These are phyloP conservation scores for Isoetes engelmannii DNA, from an alignment of 83 land plant species.

Conservation along the genomic window DNA sequence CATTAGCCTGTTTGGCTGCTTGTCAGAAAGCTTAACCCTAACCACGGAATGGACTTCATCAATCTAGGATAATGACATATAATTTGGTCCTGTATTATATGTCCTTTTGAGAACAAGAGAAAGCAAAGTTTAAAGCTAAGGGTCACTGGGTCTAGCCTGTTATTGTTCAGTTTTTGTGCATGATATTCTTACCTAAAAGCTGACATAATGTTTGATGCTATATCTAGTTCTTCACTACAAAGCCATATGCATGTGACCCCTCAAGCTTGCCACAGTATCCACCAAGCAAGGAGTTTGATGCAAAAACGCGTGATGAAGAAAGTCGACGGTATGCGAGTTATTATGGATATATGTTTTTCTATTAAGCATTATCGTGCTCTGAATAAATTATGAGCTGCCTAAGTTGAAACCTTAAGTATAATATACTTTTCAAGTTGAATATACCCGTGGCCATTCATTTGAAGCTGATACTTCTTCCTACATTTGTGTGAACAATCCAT, in stretches of 20 bases:
- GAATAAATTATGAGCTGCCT: neutral
- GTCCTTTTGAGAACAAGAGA: too few species aligned
- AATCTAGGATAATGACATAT: too few species aligned
- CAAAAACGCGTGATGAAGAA: slow-evolving; percentile 51
- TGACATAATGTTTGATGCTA: neutral
- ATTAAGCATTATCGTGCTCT: neutral
- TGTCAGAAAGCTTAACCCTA: neutral
- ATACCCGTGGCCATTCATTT: neutral
- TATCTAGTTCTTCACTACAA: slow-evolving; percentile 43
- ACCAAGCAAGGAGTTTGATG: slow-evolving; percentile 60
- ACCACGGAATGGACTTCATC: neutral
- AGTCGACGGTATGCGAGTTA: slow-evolving; percentile 33
- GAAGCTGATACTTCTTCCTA: neutral
- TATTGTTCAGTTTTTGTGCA: neutral
- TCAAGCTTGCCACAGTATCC: slow-evolving; percentile 57
- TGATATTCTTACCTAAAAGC: neutral
- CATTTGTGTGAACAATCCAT: too few species aligned
- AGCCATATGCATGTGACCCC: slow-evolving; percentile 61
- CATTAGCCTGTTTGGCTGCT: neutral
- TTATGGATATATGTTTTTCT: neutral
- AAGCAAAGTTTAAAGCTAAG: too few species aligned
- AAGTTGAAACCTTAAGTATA: neutral
- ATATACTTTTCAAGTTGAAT: too few species aligned
- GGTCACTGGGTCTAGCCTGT: too few species aligned
- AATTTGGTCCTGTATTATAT: too few species aligned